Percentiles rank a stretch among this genome's conserved stretches.
Conservation (phyloP, 2,329 filamentous ascomycete species). For the Canariomyces notabilis region DNA sequence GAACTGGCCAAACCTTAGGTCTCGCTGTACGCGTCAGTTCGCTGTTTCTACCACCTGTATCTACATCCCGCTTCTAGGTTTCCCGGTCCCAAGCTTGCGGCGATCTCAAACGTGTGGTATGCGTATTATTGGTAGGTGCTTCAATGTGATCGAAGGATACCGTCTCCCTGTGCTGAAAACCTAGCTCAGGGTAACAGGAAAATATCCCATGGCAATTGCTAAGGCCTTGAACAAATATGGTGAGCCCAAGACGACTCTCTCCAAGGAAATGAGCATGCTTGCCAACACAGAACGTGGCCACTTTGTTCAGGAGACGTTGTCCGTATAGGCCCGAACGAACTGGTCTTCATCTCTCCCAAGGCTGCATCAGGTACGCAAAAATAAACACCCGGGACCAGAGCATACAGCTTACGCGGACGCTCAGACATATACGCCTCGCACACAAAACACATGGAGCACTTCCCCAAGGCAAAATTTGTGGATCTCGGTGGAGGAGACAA, state of each 20-base stretch:
- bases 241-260: background rate
- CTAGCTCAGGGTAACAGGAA: slow-evolving; percentile 3
- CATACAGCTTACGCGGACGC: slow-evolving; percentile 3
- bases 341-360: slow-evolving; percentile 6
- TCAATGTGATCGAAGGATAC: no score
- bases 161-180: no score
- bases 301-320: slow-evolving; percentile 1
- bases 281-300: background rate
- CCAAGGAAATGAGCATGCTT: background rate
- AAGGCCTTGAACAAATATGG: background rate
- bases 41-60: slow-evolving; percentile 17
- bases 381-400: background rate
- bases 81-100: slow-evolving; percentile 22
- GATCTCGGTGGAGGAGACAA: slow-evolving; percentile 5
- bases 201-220: slow-evolving; percentile 3
- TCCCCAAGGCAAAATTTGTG: slow-evolving; percentile 10
- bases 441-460: slow-evolving; percentile 10
- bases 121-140: slow-evolving; percentile 16
- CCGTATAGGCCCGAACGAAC: slow-evolving; percentile 7
- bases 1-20: no score
- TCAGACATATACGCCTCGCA: slow-evolving; percentile 5
- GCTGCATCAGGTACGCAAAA: background rate
- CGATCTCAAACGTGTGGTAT: slow-evolving; percentile 6
- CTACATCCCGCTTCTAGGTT: slow-evolving; percentile 24
- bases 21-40: no score